Conservation (phyloP, 1,284 basidiomycete genomes). For the Tilletia indica region DNA sequence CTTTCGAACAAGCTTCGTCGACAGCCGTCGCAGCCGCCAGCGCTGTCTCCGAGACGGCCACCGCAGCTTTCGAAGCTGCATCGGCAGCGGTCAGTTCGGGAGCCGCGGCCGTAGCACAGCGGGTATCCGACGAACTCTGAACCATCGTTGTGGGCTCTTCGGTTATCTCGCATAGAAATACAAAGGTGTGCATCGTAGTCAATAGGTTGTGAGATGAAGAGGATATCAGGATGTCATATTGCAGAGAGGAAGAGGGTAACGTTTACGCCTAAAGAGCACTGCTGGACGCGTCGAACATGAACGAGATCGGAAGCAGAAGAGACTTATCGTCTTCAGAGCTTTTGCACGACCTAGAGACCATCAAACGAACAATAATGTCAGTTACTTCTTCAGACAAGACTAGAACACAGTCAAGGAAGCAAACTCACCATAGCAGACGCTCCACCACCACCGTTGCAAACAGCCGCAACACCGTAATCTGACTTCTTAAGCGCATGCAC, state of each 20-base stretch:
- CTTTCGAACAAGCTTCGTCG: not conserved
- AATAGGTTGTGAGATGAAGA: not conserved
- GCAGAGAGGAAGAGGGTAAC: no score
- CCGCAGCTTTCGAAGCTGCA: slow-evolving; percentile 30
- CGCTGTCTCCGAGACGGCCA: not conserved
- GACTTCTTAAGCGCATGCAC: slow-evolving; percentile 89
- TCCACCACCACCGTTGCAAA: slow-evolving; percentile 86
- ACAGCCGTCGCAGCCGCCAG: not conserved
- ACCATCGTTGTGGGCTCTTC: not conserved
- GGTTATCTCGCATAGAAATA: not conserved
- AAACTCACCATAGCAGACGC: slow-evolving; percentile 25
- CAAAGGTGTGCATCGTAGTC: not conserved
- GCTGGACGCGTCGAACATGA: not conserved
- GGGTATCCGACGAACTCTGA: not conserved
- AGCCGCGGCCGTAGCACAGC: not conserved
- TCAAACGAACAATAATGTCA: not conserved
- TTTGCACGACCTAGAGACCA: not conserved
- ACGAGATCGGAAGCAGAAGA: no score
- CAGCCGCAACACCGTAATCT: slow-evolving; percentile 92
- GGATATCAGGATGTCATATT: no score
- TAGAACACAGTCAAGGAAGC: not conserved
- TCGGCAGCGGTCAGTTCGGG: slow-evolving; percentile 29
- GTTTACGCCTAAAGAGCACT: not conserved
- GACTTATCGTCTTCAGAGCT: not conserved
- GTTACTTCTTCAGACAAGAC: not conserved